Evolutionary conservation across 2,329 filamentous ascomycete species (phyloP).

Genomic region (Thelonectria blattea): DNA sequence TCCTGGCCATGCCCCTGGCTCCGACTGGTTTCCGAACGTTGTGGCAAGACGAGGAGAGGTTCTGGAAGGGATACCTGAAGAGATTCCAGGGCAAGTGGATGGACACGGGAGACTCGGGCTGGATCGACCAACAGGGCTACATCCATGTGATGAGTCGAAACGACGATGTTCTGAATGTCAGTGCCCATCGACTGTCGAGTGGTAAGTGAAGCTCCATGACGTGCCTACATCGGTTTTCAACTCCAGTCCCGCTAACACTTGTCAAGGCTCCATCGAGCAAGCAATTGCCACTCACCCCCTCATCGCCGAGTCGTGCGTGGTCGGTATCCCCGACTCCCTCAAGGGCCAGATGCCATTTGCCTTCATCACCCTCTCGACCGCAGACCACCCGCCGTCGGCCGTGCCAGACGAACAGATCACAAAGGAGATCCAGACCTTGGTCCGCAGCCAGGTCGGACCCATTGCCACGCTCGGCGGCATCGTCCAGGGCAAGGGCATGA

Average conservation of each 20-base stretch:
- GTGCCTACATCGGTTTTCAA: not conserved
- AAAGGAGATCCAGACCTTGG: constrained; percentile 72
- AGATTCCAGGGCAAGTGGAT: constrained; percentile 83
- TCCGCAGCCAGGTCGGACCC: constrained; percentile 82
- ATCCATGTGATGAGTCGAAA: constrained; percentile 68
- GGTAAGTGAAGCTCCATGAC: constrained; percentile 55
- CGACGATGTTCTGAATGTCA: constrained; percentile 96
- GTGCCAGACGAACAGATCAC: constrained; percentile 53
- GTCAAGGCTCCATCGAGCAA: constrained; percentile 82
- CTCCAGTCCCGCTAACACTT: constrained; percentile 12
- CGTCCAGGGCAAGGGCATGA: constrained; percentile 83
- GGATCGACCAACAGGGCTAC: constrained; percentile 77
- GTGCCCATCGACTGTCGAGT: constrained; percentile 87
- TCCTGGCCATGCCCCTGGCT: constrained; percentile 80
- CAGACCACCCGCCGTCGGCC: constrained; percentile 57
- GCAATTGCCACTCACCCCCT: constrained; percentile 81
- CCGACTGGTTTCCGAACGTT: constrained; percentile 86
- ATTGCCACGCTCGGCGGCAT: constrained; percentile 88
- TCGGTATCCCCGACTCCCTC: constrained; percentile 82
- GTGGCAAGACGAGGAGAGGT: constrained; percentile 85
- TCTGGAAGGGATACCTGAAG: constrained; percentile 84
- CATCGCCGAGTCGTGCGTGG: constrained; percentile 84
- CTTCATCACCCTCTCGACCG: constrained; percentile 67
- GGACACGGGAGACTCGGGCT: constrained; percentile 89
- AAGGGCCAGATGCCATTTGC: constrained; percentile 94